Evolutionary conservation across 805 yeast genomes (phyloP), one percentile per base, ranked within the genome.

Genomic region (Candida ascalaphidarum): DNA sequence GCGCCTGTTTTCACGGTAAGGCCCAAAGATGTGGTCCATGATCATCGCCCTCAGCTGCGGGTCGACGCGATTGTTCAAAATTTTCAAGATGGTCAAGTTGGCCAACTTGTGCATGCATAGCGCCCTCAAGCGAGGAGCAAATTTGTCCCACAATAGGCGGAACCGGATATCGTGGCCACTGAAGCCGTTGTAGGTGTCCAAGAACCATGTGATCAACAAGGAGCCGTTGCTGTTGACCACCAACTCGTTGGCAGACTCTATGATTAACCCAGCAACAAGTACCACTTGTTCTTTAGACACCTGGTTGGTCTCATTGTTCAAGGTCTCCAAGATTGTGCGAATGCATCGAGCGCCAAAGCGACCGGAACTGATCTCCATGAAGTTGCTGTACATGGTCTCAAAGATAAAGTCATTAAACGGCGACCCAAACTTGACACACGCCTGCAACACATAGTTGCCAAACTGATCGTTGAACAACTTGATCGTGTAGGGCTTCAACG

Each of bases 321-420:
- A n/a, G 27, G 88, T 77, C 56, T 92, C 98, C 29, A 92, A 61
- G 40, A 95, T 85, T 0, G 97, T 94, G 38, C 98, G 64, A 34
- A 89, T 78, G 13, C 97, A 95, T 40, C 98, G 70, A 0, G 96
- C 89, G 23, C 98, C 98, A 52, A 84, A 92, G 45, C 97, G 68
- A 35, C 89, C 94, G 41, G 75, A 82, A 25, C 92, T 78, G 39
- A 92, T 79, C 28, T 75, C 77, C 67, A 83, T 61, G 44, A 92
- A 85, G 39, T 80, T 74, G 24, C 82, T 72, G 35, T 85, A 57
- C 38, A 88, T 75, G 10, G 84, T 71, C 53, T 88, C 95, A 51
- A 83, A 81, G 23, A 92, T 81, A 46, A 89, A 89, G 46, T 83
- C 85, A 48, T 82, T 83, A 70, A 78, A 86, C 1, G 95, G 95